These are phyloP conservation scores for Coemansia sp. DNA, from an alignment of 192 early-diverging fungal species.

Conservation along the genomic window DNA sequence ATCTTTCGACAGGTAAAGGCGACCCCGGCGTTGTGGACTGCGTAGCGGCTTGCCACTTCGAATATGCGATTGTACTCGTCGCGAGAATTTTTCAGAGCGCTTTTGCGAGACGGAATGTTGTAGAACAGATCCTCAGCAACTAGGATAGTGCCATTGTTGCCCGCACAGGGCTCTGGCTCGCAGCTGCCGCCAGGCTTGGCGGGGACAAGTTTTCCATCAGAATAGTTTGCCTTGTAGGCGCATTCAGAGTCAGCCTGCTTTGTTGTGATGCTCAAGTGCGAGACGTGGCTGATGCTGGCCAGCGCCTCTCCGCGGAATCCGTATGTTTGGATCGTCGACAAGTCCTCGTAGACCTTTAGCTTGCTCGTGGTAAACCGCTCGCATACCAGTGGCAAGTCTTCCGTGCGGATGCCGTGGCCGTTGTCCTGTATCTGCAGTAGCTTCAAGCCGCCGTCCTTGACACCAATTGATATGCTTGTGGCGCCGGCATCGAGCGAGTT, in stretches of 20 bases:
- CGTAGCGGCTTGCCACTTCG: slow-evolving; percentile 90
- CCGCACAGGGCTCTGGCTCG: slow-evolving; percentile 93
- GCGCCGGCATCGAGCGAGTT: slow-evolving; percentile 95
- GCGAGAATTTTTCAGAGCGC: slow-evolving; percentile 79
- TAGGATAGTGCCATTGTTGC: slow-evolving; percentile 94
- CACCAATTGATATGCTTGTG: slow-evolving; percentile 77
- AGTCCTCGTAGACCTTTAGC: slow-evolving; percentile 82
- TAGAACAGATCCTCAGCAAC: slow-evolving; percentile 96
- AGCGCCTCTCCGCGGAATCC: slow-evolving; percentile 98
- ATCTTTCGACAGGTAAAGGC: slow-evolving; percentile 93
- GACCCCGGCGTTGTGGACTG: slow-evolving; percentile 87
- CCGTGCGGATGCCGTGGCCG: slow-evolving; percentile 89
- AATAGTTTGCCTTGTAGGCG: slow-evolving; percentile 80
- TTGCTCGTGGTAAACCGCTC: slow-evolving; percentile 98
- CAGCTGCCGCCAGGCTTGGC: slow-evolving; percentile 69
- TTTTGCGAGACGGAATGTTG: slow-evolving; percentile 84
- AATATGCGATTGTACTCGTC: slow-evolving; percentile 94
- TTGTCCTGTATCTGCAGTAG: slow-evolving; percentile 95
- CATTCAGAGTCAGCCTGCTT: slow-evolving; percentile 76
- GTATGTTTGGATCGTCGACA: slow-evolving; percentile 84
- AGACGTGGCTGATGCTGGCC: slow-evolving; percentile 95
- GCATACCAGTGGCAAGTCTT: slow-evolving; percentile 90
- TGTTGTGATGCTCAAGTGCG: slow-evolving; percentile 87
- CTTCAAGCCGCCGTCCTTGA: slow-evolving; percentile 94
- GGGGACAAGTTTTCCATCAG: slow-evolving; percentile 85